These are phyloP conservation scores for Globisporangium spinosum DNA, from an alignment of 352 stramenopile species.

Conservation along the genomic window DNA sequence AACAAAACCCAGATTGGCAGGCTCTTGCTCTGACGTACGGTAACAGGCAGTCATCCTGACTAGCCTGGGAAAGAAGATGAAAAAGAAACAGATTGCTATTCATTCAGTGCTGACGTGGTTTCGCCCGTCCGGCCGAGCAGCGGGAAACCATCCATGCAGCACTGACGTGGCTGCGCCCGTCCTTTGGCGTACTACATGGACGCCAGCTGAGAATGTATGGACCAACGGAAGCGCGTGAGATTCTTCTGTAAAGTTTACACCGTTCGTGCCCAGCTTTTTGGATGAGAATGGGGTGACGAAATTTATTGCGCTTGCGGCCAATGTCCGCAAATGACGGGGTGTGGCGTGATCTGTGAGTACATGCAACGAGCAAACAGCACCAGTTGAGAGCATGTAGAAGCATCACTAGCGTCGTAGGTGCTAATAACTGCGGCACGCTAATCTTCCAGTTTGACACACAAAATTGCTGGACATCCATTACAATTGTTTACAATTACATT, in stretches of 20 bases:
- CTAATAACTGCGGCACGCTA: neutral
- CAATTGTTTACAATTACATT: neutral
- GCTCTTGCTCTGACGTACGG: neutral
- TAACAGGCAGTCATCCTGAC: neutral
- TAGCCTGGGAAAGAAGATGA: neutral
- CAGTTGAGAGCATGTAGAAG: no score
- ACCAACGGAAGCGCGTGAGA: neutral
- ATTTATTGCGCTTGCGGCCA: neutral
- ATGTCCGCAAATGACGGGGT: neutral
- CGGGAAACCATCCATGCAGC: neutral
- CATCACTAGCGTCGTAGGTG: no score
- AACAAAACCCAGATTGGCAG: neutral
- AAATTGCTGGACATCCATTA: neutral
- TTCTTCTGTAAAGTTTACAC: neutral
- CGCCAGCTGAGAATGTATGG: neutral
- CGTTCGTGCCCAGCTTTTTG: neutral
- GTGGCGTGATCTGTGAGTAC: no score
- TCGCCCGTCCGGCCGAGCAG: neutral
- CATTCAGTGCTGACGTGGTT: neutral
- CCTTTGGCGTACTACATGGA: neutral
- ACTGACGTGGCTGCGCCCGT: neutral
- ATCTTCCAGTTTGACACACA: neutral
- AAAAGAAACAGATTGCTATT: neutral
- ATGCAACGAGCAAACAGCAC: no score
- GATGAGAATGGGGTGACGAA: neutral